Evolutionary conservation across 306 rosid genomes (phyloP), one percentile per base, ranked within the genome.

Genomic region (Arachis hypogaea): DNA sequence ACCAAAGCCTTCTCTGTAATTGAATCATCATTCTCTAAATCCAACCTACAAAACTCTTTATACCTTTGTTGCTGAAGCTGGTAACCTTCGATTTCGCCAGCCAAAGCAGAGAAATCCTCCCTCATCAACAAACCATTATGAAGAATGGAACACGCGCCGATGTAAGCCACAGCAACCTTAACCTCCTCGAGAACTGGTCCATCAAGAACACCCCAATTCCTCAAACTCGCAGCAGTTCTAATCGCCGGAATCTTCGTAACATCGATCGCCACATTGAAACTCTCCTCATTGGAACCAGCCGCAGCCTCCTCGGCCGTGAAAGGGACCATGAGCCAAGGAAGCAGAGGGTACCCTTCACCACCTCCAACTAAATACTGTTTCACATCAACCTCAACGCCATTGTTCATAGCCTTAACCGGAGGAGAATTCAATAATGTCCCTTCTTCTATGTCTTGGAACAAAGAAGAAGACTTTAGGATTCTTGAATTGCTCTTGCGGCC

Each of bases 101-200:
- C 84, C 85, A 93, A 50, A 29, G 96, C 93, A 50, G 98, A 85
- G 55, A 80, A 89, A 75, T 93, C 97, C 76, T 91, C 97, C 74
- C 97, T 85, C 96, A 88, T 93, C 71, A 93, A 64, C 88, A 93
- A 84, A 63, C 92, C 72, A 72, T 93, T 93, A 44, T 93, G 98
- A 58, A 93, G 89, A 66, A 91, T 93, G 0, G 97, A 86, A 72
- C 98, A 93, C 14, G 98, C 96, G 54, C 91, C 92, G 18, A 91
- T 78, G 50, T 85, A 93, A 61, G 93, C 91, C 69, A 93, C 97
- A 2, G 85, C 96, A 75, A 80, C 85, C 88, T 87, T 93, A 9
- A 83, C 33, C 16, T 93, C 97, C 75, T 91, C 98, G 1, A n/a
- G 51, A 11, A 91, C 73, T 0, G 97, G 93, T 3, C 14, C 16